phyloP scores from a whole-genome alignment of 169 alveolate species.

The Plasmodium billcollinsi region DNA sequence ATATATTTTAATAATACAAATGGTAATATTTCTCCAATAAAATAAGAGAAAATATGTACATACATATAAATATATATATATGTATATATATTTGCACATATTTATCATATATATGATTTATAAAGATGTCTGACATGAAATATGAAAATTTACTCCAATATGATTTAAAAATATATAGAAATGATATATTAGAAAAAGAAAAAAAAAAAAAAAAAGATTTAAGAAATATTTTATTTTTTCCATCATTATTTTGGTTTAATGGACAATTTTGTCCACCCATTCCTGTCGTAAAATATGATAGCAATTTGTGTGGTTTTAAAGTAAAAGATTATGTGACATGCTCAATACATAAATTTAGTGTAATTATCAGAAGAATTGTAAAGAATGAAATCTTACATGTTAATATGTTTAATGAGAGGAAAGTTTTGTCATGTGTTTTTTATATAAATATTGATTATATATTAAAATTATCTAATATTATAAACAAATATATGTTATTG shows the following conservation, averaged over 20 bases:
- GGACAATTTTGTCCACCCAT: constrained; percentile 33
- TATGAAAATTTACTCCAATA: constrained; percentile 34
- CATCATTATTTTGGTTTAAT: constrained; percentile 71
- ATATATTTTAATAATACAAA: no score
- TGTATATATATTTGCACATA: no score
- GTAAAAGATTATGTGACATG: constrained; percentile 51
- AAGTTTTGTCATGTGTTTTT: constrained; percentile 66
- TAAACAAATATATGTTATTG: not conserved
- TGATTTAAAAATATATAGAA: constrained; percentile 13
- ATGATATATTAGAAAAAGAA: constrained; percentile 29
- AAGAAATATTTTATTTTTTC: constrained; percentile 63
- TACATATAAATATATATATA: no score
- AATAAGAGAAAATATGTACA: no score
- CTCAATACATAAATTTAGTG: constrained; percentile 58
- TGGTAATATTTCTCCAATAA: no score
- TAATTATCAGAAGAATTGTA: constrained; percentile 42
- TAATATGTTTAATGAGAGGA: constrained; percentile 55
- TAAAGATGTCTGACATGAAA: constrained; percentile 26
- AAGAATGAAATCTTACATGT: constrained; percentile 63
- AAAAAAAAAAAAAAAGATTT: constrained; percentile 59
- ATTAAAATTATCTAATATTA: constrained; percentile 1
- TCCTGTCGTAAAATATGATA: constrained; percentile 26
- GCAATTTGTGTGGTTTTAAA: not conserved
- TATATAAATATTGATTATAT: constrained; percentile 17
- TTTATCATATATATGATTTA: not conserved